Percentiles rank a stretch among this genome's conserved stretches.
These are phyloP conservation scores for Phytophthora sojae DNA, from an alignment of 352 stramenopile genomes.

Conservation along the genomic window DNA sequence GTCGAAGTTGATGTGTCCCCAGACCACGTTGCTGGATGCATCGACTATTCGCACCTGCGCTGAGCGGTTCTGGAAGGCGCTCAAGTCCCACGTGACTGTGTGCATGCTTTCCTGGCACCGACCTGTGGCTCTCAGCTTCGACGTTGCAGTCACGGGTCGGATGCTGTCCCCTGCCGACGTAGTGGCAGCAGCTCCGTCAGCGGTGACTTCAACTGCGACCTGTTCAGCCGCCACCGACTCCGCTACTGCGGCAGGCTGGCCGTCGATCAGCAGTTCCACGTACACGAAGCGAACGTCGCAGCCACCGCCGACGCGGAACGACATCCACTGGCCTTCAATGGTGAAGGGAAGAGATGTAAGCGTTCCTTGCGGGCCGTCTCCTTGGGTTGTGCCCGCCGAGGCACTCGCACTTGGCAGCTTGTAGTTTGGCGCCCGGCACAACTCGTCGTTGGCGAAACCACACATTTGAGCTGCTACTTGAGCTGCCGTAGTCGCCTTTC, in stretches of 20 bases:
- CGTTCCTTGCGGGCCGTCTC: slow-evolving; percentile 92
- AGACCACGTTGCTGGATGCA: slow-evolving; percentile 77
- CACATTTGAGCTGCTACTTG: slow-evolving; percentile 53
- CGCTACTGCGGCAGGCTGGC: slow-evolving; percentile 46
- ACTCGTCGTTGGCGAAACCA: slow-evolving; percentile 73
- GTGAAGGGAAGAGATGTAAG: slow-evolving; percentile 95
- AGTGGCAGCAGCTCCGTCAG: slow-evolving; percentile 10
- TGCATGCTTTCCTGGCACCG: slow-evolving; percentile 93
- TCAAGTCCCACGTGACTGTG: slow-evolving; percentile 90
- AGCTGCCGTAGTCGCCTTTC: slow-evolving; percentile 52
- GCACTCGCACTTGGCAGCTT: slow-evolving; percentile 69
- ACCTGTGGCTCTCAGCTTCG: slow-evolving; percentile 88
- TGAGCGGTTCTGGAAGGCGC: slow-evolving; percentile 75
- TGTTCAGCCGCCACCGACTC: slow-evolving; percentile 45
- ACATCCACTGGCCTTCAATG: slow-evolving; percentile 90
- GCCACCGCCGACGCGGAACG: slow-evolving; percentile 95
- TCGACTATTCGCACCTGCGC: slow-evolving; percentile 96
- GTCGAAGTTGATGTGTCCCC: slow-evolving; percentile 98
- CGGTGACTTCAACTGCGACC: slow-evolving; percentile 36
- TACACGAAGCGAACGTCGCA: slow-evolving; percentile 93
- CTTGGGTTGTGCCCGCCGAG: slow-evolving; percentile 80
- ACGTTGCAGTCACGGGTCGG: slow-evolving; percentile 40
- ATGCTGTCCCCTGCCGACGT: slow-evolving; percentile 3
- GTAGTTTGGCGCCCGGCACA: slow-evolving; percentile 79
- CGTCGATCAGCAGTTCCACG: slow-evolving; percentile 96